Percentiles rank a stretch among this genome's conserved stretches.
These are phyloP conservation scores for Aspergillus steynii DNA, from an alignment of 495 filamentous ascomycete genomes.

Conservation along the genomic window DNA sequence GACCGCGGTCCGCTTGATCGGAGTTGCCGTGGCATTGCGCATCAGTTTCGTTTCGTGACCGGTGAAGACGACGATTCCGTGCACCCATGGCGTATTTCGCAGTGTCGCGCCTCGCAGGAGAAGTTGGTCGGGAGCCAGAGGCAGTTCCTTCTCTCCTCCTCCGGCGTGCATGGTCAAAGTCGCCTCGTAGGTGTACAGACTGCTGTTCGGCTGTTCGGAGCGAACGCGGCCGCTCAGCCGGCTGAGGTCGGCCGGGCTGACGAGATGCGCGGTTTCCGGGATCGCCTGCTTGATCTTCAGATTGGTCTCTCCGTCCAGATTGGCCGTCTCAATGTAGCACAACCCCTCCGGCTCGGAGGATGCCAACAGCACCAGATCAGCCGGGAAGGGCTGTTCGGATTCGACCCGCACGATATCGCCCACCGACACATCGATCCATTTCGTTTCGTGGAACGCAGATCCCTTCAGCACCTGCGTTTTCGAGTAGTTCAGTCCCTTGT, in stretches of 20 bases:
- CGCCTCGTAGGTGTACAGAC: conserved; percentile 96
- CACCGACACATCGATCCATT: conserved; percentile 91
- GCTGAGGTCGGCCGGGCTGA: conserved; percentile 84
- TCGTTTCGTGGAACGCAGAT: conserved; percentile 79
- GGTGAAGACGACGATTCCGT: conserved; percentile 95
- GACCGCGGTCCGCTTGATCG: conserved; percentile 96
- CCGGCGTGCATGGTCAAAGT: conserved; percentile 91
- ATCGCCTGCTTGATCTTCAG: conserved; percentile 98
- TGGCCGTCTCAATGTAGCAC: conserved; percentile 99
- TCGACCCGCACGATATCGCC: conserved; percentile 95
- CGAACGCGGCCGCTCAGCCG: conserved; percentile 81
- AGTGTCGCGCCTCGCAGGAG: conserved; percentile 91
- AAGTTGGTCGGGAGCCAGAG: conserved; percentile 79
- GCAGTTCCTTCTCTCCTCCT: conserved; percentile 92
- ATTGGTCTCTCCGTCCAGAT: conserved; percentile 97
- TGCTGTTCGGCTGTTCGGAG: conserved; percentile 98
- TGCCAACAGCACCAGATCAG: conserved; percentile 87
- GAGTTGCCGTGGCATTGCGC: conserved; percentile 96
- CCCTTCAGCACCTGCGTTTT: conserved; percentile 83
- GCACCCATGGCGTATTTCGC: conserved; percentile 96
- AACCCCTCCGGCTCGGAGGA: conserved; percentile 96
- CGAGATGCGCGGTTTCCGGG: conserved; percentile 86
- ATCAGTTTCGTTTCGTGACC: conserved; percentile 99
- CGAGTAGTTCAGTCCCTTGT: conserved; percentile 84
- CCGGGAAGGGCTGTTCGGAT: conserved; percentile 94